A percentile compares a stretch with the other conserved stretches of the same genome.
phyloP scores from a whole-genome alignment of 2,329 filamentous ascomycete genomes.

The Cryoendolithus antarcticus region DNA sequence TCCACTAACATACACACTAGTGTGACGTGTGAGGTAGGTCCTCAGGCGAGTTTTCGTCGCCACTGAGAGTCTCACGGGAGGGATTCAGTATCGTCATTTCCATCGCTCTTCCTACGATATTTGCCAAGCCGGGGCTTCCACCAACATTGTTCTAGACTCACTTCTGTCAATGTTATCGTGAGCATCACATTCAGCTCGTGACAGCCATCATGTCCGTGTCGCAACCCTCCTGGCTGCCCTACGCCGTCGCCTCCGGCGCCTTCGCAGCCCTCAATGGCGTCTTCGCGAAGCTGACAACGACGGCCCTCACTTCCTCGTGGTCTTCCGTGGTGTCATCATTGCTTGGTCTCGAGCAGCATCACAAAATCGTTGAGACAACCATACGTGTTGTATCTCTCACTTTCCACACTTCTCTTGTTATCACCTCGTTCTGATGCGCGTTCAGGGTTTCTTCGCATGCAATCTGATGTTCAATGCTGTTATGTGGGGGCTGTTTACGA shows the following conservation, averaged over 20 bases:
- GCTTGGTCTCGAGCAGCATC: conserved; percentile 34
- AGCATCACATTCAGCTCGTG: no score
- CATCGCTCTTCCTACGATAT: no score
- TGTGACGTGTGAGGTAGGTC: no score
- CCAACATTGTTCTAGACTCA: no score
- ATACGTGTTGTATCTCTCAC: conserved; percentile 26
- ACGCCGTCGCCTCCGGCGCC: conserved; percentile 60
- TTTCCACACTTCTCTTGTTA: neutral
- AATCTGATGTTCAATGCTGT: conserved; percentile 65
- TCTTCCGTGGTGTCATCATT: conserved; percentile 36
- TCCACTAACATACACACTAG: no score
- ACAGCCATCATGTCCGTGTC: conserved; percentile 1
- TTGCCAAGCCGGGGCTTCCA: no score
- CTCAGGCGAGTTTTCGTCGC: no score
- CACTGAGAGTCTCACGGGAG: no score
- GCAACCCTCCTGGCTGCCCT: conserved; percentile 40
- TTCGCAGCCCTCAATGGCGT: conserved; percentile 73
- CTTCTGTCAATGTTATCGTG: no score
- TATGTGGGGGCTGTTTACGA: conserved; percentile 78
- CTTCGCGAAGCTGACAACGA: conserved; percentile 69
- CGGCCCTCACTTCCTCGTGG: conserved; percentile 43
- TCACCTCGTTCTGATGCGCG: neutral
- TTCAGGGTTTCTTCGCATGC: conserved; percentile 58
- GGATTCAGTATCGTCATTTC: no score
- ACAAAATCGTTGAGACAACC: conserved; percentile 39